Evolutionary conservation across 768 basidiomycete species (phyloP).

Genomic region (Coprinopsis sp.): DNA sequence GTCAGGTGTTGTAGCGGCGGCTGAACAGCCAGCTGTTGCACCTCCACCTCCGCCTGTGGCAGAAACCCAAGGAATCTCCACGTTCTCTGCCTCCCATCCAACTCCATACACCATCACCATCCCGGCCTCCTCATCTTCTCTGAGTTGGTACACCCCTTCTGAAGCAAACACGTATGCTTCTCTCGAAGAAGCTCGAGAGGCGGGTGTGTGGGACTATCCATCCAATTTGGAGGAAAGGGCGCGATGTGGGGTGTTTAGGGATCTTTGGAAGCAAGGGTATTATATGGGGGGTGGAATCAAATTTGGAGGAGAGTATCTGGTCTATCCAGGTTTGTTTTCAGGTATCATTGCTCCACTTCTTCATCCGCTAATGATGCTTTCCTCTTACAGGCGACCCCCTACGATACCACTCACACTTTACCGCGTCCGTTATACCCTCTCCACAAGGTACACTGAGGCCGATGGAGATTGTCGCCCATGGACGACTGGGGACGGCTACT

Average conservation of each 20-base stretch:
- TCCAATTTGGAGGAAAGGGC: slow-evolving; percentile 61
- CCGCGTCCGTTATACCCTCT: slow-evolving; percentile 73
- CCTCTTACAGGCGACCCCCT: slow-evolving; percentile 76
- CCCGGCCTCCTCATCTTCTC: slow-evolving; percentile 54
- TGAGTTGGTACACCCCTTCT: slow-evolving; percentile 73
- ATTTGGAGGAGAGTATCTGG: slow-evolving; percentile 94
- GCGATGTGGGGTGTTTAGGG: slow-evolving; percentile 73
- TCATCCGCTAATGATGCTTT: neutral
- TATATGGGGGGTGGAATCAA: slow-evolving; percentile 88
- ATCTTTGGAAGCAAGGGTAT: slow-evolving; percentile 78
- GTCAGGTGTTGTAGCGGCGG: neutral
- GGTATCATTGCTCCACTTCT: neutral
- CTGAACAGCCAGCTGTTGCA: neutral
- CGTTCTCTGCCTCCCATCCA: slow-evolving; percentile 8
- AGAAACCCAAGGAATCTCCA: slow-evolving; percentile 11
- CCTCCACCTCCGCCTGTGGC: neutral
- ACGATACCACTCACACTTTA: slow-evolving; percentile 96
- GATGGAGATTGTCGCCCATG: slow-evolving; percentile 95
- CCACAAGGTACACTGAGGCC: slow-evolving; percentile 59
- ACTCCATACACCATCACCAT: slow-evolving; percentile 55
- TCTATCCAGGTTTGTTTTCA: slow-evolving; percentile 78
- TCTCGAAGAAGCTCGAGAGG: slow-evolving; percentile 55
- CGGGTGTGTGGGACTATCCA: slow-evolving; percentile 78
- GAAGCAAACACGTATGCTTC: slow-evolving; percentile 42
- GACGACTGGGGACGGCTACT: slow-evolving; percentile 91